Percentiles rank a stretch among this genome's conserved stretches.
These are phyloP conservation scores for Cordyceps pruinosa DNA, from an alignment of 2,329 filamentous ascomycete species.

Conservation along the genomic window DNA sequence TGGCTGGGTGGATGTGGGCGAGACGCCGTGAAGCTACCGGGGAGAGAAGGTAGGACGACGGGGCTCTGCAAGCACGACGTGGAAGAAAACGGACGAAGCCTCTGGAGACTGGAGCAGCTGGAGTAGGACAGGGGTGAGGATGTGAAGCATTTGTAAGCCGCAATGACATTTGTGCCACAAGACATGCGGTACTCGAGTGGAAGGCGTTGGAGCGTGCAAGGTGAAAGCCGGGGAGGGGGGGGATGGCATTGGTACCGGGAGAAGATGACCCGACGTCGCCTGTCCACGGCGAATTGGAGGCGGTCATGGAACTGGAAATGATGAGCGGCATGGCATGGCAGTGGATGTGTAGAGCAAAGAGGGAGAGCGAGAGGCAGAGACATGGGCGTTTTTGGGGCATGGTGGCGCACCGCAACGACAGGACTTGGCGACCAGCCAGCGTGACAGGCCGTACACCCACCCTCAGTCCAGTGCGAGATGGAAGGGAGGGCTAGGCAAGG, in stretches of 20 bases:
- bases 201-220: neutral
- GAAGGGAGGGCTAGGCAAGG: neutral
- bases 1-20: neutral
- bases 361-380: neutral
- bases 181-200: neutral
- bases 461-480: neutral
- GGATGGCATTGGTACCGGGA: neutral
- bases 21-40: neutral
- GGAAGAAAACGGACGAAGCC: neutral
- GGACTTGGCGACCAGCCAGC: neutral
- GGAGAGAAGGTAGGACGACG: neutral
- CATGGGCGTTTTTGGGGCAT: neutral
- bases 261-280: neutral
- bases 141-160: neutral
- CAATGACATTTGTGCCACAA: too few species aligned
- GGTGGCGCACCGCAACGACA: neutral
- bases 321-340: neutral
- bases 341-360: neutral
- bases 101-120: neutral
- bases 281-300: neutral
- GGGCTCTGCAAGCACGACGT: neutral
- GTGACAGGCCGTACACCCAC: neutral
- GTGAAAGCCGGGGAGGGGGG: neutral
- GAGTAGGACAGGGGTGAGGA: neutral
- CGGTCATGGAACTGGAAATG: neutral